Percentiles rank a stretch among this genome's conserved stretches.
These are phyloP conservation scores for Fusarium verrucosum DNA, from an alignment of 2,329 filamentous ascomycete species.

Conservation along the genomic window DNA sequence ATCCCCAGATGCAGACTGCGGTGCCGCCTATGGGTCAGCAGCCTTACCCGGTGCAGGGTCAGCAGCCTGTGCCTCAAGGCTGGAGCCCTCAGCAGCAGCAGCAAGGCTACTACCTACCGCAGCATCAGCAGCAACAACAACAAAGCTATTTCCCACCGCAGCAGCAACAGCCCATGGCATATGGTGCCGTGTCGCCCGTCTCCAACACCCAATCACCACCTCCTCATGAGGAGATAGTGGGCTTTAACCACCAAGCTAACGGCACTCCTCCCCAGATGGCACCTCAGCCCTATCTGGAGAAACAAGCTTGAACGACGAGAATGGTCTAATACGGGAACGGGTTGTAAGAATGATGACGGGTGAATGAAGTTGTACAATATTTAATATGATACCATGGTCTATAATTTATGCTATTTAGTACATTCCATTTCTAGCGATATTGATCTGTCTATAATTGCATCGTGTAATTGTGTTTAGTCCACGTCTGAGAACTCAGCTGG, in stretches of 20 bases:
- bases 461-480: constrained; percentile 38
- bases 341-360: not conserved
- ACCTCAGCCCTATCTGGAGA: constrained; percentile 39
- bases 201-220: constrained; percentile 31
- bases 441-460: not conserved
- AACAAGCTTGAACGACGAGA: constrained; percentile 12
- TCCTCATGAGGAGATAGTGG: constrained; percentile 45
- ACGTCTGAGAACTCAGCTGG: constrained; percentile 50
- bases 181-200: not conserved
- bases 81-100: not conserved
- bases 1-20: not conserved
- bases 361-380: not conserved
- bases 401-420: constrained; percentile 2
- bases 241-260: constrained; percentile 47
- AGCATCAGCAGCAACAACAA: not conserved
- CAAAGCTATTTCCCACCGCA: not conserved
- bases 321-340: not conserved
- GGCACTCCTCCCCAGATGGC: constrained; percentile 35
- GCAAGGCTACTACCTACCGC: not conserved
- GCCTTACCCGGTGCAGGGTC: not conserved
- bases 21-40: constrained; percentile 6
- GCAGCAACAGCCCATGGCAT: not conserved
- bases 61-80: not conserved
- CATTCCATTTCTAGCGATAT: not conserved
- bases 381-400: constrained; percentile 38